Base-by-base conservation (phyloP, 1,139 yeast species). In the Taphrina wiesneri region DNA sequence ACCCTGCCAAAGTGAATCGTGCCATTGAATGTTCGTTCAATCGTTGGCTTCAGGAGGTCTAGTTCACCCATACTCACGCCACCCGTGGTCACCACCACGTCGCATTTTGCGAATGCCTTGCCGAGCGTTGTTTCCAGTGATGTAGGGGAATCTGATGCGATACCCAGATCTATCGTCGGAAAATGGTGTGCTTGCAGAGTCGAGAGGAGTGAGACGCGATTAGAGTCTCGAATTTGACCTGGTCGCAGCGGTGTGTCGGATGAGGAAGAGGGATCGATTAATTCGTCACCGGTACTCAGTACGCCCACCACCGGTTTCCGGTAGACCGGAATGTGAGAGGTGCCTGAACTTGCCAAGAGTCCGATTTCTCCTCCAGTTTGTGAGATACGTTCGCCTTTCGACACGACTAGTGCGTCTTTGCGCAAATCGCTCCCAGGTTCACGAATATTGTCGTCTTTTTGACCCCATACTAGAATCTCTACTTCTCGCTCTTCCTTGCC, bases 1-100 rank as follows among this genome's bases (percentile, higher is more conserved):
- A 82, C 84, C 43, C 85, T 73, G 2, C 85, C 85, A 71, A 82
- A 82, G 68, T 81, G 83, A 28, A 82, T 78, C 0, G 69, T 71
- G 0, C 84, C 85, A 0, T 74, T 72, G n/a, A 82, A 69, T 19
- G 70, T 68, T 19, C 77, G 71, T 65, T 80, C 81, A 32, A 82
- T 78, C 0, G 79, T 75, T 0, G 85, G 84, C 67, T 82, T 82
- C 47, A 82, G 70, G 21, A 81, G 73, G 69, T 82, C 85, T 46
- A 77, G 68, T 70, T 82, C 85, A 1, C 85, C 85, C 85, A 82
- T 82, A 0, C 85, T 82, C 1, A 82, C 85, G 15, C 85, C 85
- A 1, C 85, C 85, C 0, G 83, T 79, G 1, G 85, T 81, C 51
- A 82, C 75, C 34, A 82, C 69, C 46, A 78, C 77, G 67, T 82